Evolutionary conservation across 257 asterid species (phyloP).

Genomic region (Salvia rosmarinus): DNA sequence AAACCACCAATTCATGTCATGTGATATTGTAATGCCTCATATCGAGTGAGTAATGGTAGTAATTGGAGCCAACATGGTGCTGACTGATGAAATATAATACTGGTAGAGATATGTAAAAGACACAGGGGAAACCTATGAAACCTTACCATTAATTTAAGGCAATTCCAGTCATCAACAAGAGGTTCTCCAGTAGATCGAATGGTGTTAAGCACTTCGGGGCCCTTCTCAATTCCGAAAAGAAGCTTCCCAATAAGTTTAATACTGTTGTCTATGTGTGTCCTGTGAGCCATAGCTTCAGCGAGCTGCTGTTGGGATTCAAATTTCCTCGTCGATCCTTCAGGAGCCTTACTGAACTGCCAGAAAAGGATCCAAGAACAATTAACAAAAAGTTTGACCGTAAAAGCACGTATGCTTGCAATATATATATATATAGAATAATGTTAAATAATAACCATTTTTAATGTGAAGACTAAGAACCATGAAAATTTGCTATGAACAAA

Average conservation of each 20-base stretch:
- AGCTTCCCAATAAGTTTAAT: slow-evolving; percentile 72
- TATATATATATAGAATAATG: too few relatives aligned
- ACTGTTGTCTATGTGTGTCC: slow-evolving; percentile 80
- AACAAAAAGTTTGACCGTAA: neutral
- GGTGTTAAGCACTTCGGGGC: slow-evolving; percentile 60
- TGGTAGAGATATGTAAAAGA: neutral
- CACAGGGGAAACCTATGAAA: neutral
- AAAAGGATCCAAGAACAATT: slow-evolving; percentile 15
- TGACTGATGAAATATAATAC: neutral
- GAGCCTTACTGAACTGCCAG: slow-evolving; percentile 66
- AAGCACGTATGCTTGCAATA: neutral
- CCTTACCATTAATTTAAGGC: slow-evolving; percentile 81
- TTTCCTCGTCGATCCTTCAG: slow-evolving; percentile 79
- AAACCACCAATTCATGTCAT: neutral
- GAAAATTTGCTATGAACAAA: too few relatives aligned
- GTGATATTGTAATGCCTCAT: neutral
- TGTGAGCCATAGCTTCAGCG: slow-evolving; percentile 79
- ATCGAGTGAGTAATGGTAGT: neutral
- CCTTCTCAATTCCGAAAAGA: slow-evolving; percentile 74
- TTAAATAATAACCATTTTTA: too few relatives aligned
- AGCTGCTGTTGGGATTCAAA: slow-evolving; percentile 77
- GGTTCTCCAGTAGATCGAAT: slow-evolving; percentile 76
- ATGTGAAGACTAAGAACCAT: too few relatives aligned
- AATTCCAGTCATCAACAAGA: slow-evolving; percentile 85
- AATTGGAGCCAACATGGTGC: neutral